Percentiles rank a stretch among this genome's conserved stretches.
Conservation (phyloP, 768 basidiomycete species). For the Gyrodon lividus region DNA sequence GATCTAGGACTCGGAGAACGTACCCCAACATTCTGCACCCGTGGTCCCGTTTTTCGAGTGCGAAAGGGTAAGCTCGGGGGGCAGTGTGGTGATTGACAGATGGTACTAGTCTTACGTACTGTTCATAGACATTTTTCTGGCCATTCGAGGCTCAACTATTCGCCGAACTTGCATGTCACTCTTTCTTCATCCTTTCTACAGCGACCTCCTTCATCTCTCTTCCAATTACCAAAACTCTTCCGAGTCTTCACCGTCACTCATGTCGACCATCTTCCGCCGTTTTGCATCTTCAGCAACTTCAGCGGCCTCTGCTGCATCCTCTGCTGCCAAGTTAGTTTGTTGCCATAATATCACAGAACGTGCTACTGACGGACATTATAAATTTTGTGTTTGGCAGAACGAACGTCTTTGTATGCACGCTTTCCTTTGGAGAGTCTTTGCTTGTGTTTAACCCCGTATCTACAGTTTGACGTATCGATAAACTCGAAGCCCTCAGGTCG, state of each 20-base stretch:
- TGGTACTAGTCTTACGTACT: no score
- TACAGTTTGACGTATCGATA: slow-evolving; percentile 66
- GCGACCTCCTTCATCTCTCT: slow-evolving; percentile 18
- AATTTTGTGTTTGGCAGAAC: slow-evolving; percentile 4
- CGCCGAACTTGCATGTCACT: slow-evolving; percentile 11
- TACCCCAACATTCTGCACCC: no score
- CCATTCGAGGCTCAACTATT: not conserved
- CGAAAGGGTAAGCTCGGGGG: no score
- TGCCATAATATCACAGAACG: not conserved
- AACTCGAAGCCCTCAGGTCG: slow-evolving; percentile 60
- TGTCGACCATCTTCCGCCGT: slow-evolving; percentile 52
- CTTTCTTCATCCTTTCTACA: slow-evolving; percentile 25
- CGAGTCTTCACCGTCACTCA: slow-evolving; percentile 26
- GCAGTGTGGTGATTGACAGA: no score
- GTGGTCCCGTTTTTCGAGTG: no score
- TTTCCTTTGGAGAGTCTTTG: not conserved
- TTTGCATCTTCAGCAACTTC: slow-evolving; percentile 50
- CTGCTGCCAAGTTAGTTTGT: slow-evolving; percentile 15
- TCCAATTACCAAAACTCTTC: slow-evolving; percentile 10
- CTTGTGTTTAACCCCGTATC: not conserved
- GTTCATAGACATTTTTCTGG: not conserved
- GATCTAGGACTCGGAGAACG: no score
- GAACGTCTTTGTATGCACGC: slow-evolving; percentile 34
- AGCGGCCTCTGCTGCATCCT: slow-evolving; percentile 15
- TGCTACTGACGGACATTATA: slow-evolving; percentile 1